phyloP scores from a whole-genome alignment of 2,329 filamentous ascomycete species.

The Alternaria consortialis region DNA sequence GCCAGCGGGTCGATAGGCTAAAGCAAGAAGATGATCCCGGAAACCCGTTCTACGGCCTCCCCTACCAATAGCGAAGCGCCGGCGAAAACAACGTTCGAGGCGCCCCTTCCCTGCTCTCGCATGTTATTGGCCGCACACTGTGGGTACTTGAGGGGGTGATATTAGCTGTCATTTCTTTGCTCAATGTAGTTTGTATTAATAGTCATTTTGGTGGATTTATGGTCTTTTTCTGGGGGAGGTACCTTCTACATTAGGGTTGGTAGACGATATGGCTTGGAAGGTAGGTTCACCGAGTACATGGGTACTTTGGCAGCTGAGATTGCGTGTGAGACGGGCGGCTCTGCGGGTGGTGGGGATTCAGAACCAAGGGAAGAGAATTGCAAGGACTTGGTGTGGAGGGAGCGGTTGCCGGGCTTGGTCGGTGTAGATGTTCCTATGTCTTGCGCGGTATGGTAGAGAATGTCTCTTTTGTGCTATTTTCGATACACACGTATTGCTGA shows the following conservation, averaged over 20 bases:
- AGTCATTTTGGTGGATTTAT: neutral
- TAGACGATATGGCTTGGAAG: neutral
- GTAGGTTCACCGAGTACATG: neutral
- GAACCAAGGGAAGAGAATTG: neutral
- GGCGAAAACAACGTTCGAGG: neutral
- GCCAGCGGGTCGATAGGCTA: neutral
- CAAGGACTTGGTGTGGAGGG: constrained; percentile 5
- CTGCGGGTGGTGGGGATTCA: constrained; percentile 32
- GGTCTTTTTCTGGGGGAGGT: neutral
- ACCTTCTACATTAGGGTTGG: constrained; percentile 7
- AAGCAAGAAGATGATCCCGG: neutral
- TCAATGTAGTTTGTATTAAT: constrained; percentile 1
- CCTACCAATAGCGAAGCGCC: constrained; percentile 7
- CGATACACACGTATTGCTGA: neutral
- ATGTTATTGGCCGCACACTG: neutral
- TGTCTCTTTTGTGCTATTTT: neutral
- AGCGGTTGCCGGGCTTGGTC: neutral
- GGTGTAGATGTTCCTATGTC: neutral
- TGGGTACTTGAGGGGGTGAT: constrained; percentile 2
- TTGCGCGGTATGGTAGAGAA: neutral
- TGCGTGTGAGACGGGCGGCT: constrained; percentile 38
- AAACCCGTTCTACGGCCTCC: neutral
- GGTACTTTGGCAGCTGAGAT: constrained; percentile 5
- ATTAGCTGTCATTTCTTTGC: constrained; percentile 26
- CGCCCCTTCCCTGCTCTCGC: neutral